A percentile compares a stretch with the other conserved stretches of the same genome.
phyloP scores from a whole-genome alignment of 257 asterid genomes.

The Eucommia ulmoides region DNA sequence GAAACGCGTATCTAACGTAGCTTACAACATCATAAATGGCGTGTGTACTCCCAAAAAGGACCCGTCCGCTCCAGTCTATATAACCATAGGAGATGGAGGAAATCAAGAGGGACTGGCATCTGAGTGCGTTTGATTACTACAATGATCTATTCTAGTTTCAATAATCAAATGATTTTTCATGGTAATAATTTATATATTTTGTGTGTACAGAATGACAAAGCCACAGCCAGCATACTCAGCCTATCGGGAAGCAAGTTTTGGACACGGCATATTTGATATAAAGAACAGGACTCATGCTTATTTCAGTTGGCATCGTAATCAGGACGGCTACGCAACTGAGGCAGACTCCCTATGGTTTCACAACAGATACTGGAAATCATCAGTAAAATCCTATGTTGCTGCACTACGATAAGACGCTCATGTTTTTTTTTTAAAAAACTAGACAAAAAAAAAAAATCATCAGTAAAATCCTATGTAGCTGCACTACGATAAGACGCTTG shows the following conservation, averaged over 20 bases:
- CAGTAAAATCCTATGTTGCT: neutral
- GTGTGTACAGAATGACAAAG: neutral
- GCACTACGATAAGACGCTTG: neutral
- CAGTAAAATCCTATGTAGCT: neutral
- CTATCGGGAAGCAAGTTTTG: neutral
- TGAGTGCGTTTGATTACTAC: neutral
- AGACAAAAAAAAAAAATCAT: neutral
- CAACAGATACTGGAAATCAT: neutral
- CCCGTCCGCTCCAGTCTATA: conserved; percentile 53
- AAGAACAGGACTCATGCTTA: neutral
- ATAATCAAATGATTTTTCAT: no score
- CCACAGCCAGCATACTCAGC: neutral
- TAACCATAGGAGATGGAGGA: conserved; percentile 71
- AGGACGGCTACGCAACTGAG: neutral
- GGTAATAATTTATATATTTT: no score
- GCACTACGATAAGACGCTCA: neutral
- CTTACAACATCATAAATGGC: conserved; percentile 39
- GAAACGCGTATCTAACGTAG: conserved; percentile 57
- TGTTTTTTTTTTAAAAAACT: no score
- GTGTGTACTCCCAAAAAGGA: conserved; percentile 34
- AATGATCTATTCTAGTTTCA: no score
- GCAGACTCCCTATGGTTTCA: neutral
- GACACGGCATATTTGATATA: neutral
- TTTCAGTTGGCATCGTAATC: neutral
- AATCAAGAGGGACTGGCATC: conserved; percentile 51